These are phyloP conservation scores for Aspergillus alliaceus DNA, from an alignment of 2,329 filamentous ascomycete genomes.

Conservation along the genomic window DNA sequence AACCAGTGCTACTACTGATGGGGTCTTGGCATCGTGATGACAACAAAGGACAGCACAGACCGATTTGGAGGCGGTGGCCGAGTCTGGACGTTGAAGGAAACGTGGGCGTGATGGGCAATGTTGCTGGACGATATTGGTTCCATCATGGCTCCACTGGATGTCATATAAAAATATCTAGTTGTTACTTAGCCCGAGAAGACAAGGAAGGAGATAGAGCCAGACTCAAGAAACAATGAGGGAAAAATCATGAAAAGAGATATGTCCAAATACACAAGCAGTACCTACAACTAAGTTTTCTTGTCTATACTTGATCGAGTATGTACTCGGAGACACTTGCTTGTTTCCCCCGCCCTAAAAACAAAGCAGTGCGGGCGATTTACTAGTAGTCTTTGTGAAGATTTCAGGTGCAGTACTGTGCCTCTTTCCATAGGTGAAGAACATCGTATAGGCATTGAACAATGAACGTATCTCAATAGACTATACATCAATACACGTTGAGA, in stretches of 20 bases:
- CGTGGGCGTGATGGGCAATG: not conserved
- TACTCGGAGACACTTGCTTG: not conserved
- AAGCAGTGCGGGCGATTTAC: not conserved
- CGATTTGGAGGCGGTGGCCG: not conserved
- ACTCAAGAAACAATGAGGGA: no score
- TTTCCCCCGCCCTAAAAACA: not conserved
- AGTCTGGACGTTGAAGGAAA: not conserved
- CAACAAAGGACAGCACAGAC: constrained; percentile 2
- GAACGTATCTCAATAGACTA: not conserved
- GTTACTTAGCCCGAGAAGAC: no score
- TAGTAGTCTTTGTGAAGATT: no score
- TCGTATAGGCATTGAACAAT: no score
- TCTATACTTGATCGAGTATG: not conserved
- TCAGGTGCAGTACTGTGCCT: no score
- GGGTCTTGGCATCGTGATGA: not conserved
- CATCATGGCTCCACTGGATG: not conserved
- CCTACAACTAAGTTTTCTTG: not conserved
- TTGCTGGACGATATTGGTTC: not conserved
- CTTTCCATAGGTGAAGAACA: no score
- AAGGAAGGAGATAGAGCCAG: no score
- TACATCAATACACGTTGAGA: not conserved
- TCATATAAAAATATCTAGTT: not conserved
- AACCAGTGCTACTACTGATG: no score
- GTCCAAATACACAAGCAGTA: no score
- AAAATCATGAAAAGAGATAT: no score